A percentile compares a stretch with the other conserved stretches of the same genome.
These are phyloP conservation scores for Artemisia princeps DNA, from an alignment of 140 eudicot species.

Conservation along the genomic window DNA sequence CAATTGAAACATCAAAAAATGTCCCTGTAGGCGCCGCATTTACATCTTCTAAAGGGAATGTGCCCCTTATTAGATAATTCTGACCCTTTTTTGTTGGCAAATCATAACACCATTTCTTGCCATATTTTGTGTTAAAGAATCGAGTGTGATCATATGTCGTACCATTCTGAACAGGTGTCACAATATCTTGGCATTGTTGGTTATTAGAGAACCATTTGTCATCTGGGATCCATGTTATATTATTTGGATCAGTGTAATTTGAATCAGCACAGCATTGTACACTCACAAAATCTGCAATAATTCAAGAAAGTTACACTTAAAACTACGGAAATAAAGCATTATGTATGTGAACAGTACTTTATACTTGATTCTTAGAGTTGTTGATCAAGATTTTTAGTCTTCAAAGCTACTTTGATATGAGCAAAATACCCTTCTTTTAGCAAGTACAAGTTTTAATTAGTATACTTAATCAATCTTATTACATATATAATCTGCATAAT, in stretches of 20 bases:
- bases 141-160: conserved; percentile 32
- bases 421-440: conserved; percentile 11
- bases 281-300: conserved; percentile 49
- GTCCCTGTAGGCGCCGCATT: conserved; percentile 26
- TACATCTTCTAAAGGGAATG: conserved; percentile 35
- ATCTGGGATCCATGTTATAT: conserved; percentile 47
- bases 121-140: conserved; percentile 33
- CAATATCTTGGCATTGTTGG: conserved; percentile 37
- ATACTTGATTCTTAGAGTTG: conserved; percentile 6
- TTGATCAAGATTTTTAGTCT: conserved; percentile 23
- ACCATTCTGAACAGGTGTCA: conserved; percentile 23
- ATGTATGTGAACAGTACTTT: not conserved
- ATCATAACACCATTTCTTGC: conserved; percentile 56
- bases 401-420: conserved; percentile 14
- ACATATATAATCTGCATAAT: conserved; percentile 18
- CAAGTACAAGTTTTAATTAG: conserved; percentile 15
- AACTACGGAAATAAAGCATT: not conserved
- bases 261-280: conserved; percentile 47
- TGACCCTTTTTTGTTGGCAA: conserved; percentile 45
- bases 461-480: not conserved
- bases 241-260: conserved; percentile 37
- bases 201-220: conserved; percentile 44
- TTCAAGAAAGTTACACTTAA: not conserved
- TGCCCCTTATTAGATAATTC: conserved; percentile 48
- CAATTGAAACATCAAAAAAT: conserved; percentile 38